These are phyloP conservation scores for Dictyostelium purpureum DNA, from an alignment of 78 protist species.

Conservation along the genomic window DNA sequence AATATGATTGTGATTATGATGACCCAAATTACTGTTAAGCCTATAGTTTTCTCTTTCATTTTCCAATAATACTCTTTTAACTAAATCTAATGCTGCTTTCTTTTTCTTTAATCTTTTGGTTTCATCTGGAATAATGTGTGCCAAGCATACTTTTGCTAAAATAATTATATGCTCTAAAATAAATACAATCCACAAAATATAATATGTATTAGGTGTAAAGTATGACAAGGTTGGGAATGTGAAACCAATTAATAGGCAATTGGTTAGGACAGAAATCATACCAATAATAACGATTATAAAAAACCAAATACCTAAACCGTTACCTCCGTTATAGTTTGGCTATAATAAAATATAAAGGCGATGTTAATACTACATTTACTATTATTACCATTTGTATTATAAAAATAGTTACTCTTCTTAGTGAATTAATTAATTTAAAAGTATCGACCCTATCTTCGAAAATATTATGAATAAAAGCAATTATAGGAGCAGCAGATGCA, in stretches of 20 bases:
- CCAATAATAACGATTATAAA: conserved; percentile 3
- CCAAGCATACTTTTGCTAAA: neutral
- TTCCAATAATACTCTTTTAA: neutral
- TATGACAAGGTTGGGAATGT: conserved; percentile 39
- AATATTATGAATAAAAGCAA: conserved; percentile 80
- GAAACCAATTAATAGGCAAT: conserved; percentile 32
- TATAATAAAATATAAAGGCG: neutral
- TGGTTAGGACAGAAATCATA: conserved; percentile 20
- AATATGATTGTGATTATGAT: neutral
- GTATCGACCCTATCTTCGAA: conserved; percentile 82
- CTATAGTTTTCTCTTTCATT: neutral
- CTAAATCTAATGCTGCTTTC: conserved; percentile 3
- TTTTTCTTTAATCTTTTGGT: conserved; percentile 8
- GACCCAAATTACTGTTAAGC: neutral
- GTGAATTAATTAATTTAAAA: conserved; percentile 47
- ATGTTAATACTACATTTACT: neutral
- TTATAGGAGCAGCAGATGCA: conserved; percentile 81
- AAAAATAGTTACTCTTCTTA: conserved; percentile 6
- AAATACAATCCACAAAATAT: conserved; percentile 30
- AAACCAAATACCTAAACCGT: conserved; percentile 57
- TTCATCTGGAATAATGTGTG: conserved; percentile 26
- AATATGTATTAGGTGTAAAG: neutral
- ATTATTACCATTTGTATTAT: neutral
- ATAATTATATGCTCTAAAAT: conserved; percentile 32
- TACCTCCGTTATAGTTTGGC: conserved; percentile 24